Conservation (phyloP, 768 basidiomycete species). For the Naganishia vishniacii region DNA sequence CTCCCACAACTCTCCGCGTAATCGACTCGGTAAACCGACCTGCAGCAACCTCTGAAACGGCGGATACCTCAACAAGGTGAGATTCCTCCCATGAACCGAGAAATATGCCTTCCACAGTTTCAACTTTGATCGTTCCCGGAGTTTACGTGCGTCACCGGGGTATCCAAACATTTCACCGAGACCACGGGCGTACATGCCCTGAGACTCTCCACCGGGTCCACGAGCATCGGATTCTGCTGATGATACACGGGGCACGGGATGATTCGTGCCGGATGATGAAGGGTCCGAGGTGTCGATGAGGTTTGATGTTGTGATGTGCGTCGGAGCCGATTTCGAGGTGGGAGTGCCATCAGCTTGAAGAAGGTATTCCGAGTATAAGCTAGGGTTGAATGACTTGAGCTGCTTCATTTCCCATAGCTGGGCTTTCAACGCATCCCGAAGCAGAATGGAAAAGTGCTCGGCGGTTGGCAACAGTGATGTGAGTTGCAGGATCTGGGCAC, state of each 20-base stretch:
- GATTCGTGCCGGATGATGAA: not conserved
- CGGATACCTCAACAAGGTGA: constrained; percentile 91
- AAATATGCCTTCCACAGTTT: constrained; percentile 92
- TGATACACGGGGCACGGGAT: constrained; percentile 27
- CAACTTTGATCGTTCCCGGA: constrained; percentile 60
- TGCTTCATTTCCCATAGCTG: constrained; percentile 69
- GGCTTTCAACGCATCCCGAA: constrained; percentile 81
- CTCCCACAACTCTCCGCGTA: constrained; percentile 98
- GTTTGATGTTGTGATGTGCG: constrained; percentile 6
- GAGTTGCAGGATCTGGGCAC: constrained; percentile 67
- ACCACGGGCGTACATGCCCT: constrained; percentile 44
- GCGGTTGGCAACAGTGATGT: constrained; percentile 89
- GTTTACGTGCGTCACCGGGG: constrained; percentile 49
- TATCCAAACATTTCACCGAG: constrained; percentile 49
- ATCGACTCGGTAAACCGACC: constrained; percentile 87
- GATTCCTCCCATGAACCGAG: constrained; percentile 79
- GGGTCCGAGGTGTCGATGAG: constrained; percentile 38
- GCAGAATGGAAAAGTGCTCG: constrained; percentile 80
- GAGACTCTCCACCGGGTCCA: constrained; percentile 49
- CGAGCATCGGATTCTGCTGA: constrained; percentile 38
- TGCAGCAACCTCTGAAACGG: constrained; percentile 95
- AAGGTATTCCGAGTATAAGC: constrained; percentile 90
- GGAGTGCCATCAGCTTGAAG: constrained; percentile 51
- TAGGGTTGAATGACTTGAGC: constrained; percentile 82
- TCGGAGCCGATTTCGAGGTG: not conserved